Conservation (phyloP, 2,329 filamentous ascomycete genomes). For the Rosellinia necatrix region DNA sequence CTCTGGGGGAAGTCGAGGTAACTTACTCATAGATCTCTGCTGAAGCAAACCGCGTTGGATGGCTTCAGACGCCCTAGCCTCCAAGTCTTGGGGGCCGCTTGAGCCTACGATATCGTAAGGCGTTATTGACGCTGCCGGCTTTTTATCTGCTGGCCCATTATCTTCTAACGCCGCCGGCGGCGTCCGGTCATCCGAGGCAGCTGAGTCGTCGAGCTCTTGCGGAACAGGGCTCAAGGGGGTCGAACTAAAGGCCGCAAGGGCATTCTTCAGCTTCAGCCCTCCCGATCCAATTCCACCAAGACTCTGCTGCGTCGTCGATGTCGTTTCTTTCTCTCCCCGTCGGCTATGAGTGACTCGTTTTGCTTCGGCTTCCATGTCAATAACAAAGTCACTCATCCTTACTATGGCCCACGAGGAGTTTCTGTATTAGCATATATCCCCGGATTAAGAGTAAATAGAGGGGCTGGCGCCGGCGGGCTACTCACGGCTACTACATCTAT, state of each 20-base stretch:
- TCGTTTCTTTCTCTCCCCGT: conserved; percentile 11
- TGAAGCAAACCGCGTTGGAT: conserved; percentile 1
- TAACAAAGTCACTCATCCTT: conserved; percentile 30
- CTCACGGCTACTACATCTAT: conserved; percentile 24
- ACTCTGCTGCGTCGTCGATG: not conserved
- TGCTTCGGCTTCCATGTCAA: conserved; percentile 30
- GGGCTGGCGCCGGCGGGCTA: not conserved
- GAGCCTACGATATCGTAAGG: not conserved
- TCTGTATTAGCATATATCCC: not conserved
- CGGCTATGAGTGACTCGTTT: conserved; percentile 19
- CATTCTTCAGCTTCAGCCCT: not conserved
- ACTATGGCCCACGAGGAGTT: conserved; percentile 8
- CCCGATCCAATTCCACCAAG: not conserved
- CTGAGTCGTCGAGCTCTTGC: conserved; percentile 12
- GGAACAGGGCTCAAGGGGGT: conserved; percentile 3
- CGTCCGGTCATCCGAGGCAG: not conserved
- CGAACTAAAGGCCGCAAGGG: not conserved
- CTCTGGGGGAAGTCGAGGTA: not conserved
- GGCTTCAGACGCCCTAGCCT: not conserved
- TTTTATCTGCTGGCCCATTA: not conserved
- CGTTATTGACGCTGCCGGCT: not conserved
- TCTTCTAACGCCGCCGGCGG: not conserved
- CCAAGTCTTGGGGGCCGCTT: not conserved
- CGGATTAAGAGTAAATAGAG: not conserved
- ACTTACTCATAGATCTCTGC: conserved; percentile 20